Conservation (phyloP, 257 asterid species). For the Solanum peruvianum region DNA sequence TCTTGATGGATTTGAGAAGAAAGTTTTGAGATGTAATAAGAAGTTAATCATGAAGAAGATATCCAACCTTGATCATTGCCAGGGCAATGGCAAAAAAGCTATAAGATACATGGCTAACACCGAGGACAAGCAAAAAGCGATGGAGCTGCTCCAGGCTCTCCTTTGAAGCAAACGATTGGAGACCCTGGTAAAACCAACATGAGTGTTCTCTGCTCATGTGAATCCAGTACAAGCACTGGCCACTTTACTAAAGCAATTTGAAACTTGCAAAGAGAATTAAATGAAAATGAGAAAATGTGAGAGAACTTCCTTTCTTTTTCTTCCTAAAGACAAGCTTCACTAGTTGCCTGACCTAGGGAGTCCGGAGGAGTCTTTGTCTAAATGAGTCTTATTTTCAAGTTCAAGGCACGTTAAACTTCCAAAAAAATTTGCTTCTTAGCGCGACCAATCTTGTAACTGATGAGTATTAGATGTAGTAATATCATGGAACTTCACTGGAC, state of each 20-base stretch:
- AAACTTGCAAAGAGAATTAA: not conserved
- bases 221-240: not conserved
- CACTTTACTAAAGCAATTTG: not conserved
- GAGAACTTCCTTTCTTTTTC: not conserved
- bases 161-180: slow-evolving; percentile 73
- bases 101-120: slow-evolving; percentile 66
- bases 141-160: slow-evolving; percentile 98
- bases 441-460: not conserved
- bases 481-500: not conserved
- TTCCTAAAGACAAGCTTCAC: not conserved
- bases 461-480: not conserved
- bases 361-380: not conserved
- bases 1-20: not conserved
- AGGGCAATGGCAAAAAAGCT: slow-evolving; percentile 73
- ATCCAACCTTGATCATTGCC: slow-evolving; percentile 73
- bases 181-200: slow-evolving; percentile 33
- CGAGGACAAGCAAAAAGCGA: slow-evolving; percentile 78
- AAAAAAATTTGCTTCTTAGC: not conserved
- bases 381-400: not conserved
- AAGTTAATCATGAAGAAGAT: slow-evolving; percentile 1
- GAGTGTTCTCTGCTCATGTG: not conserved
- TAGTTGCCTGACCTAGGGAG: not conserved
- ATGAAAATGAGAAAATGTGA: not conserved
- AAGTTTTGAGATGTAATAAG: not conserved
- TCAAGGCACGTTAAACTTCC: not conserved